Evolutionary conservation across 495 filamentous ascomycete genomes (phyloP).

Genomic region (Aspergillus sparsus): DNA sequence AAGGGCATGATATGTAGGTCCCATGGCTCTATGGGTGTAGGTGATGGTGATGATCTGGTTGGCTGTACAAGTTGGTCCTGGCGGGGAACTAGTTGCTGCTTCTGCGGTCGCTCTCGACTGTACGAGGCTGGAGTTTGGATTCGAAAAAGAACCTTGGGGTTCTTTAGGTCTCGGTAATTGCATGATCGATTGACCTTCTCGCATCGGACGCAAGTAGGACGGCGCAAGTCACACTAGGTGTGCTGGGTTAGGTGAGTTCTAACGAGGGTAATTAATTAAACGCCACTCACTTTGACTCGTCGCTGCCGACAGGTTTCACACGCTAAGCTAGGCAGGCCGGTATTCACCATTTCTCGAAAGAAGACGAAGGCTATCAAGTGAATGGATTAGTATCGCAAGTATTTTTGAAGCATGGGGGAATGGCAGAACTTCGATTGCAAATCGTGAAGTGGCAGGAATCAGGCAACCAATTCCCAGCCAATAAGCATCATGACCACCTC

Average conservation of each 20-base stretch:
- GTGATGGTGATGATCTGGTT: background rate
- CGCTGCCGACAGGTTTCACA: background rate
- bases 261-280: background rate
- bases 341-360: background rate
- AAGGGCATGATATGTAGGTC: background rate
- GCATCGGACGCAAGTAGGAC: slow-evolving; percentile 1
- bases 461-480: background rate
- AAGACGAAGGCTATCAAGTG: background rate
- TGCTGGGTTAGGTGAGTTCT: background rate
- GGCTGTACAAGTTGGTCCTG: background rate
- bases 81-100: background rate
- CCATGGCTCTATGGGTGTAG: background rate
- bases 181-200: background rate
- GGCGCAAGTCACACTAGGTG: background rate
- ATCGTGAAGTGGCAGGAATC: background rate
- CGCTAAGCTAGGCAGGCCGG: background rate
- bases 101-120: background rate
- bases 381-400: background rate
- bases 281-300: background rate
- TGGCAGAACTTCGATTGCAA: background rate
- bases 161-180: background rate
- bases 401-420: background rate
- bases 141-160: background rate
- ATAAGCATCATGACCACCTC: background rate
- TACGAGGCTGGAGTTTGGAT: background rate